Evolutionary conservation across 2,329 filamentous ascomycete species (phyloP), one percentile per base, ranked within the genome.

Genomic region (Fusarium miscanthi): DNA sequence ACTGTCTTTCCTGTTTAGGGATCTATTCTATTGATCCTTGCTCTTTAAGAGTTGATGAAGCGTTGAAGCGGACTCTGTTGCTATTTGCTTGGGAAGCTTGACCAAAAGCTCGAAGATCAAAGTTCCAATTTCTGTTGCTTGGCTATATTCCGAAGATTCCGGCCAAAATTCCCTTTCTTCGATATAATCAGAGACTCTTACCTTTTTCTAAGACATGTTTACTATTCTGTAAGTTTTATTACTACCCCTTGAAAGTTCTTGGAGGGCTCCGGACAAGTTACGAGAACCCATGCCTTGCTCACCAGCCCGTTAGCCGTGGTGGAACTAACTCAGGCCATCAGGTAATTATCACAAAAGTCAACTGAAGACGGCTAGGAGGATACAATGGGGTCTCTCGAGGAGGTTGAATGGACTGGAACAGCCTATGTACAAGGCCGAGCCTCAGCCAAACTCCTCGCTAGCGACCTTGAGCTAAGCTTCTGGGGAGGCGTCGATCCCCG

Each of bases 401-500:
- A 69, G 10, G 13, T 14, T 7, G n/a, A 40, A 1, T 74, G 72
- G 31, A 58, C 31, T 2, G 75, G 69, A 6, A 69, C 59, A 17
- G 43, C 76, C 43, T 77, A 75, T n/a, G 75, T 78, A 19, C 66
- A 67, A n/a, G 76, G 76, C 3, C 63, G 38, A 30, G 75, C 76
- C 12, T 71, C 78, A 8, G 81, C 80, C 1, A 68, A 66, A 17
- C 70, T 84, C 3, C 54, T 83, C 4, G 69, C 76, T 16, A 73
- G 76, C 25, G 53, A 72, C 9, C 59, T 75, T 4, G 74, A 77
- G 12, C 71, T 86, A 25, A 86, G 84, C 74, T 86, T 86, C 74
- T 85, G 83, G 84, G 83, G 82, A 12, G 85, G 85, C 0, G 81
- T 86, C 3, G 71, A 83, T 42, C 76, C 82, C 3, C 59, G 77